A percentile compares a stretch with the other conserved stretches of the same genome.
Evolutionary conservation across 768 basidiomycete genomes (phyloP).

Genomic region (Paxillus involutus): DNA sequence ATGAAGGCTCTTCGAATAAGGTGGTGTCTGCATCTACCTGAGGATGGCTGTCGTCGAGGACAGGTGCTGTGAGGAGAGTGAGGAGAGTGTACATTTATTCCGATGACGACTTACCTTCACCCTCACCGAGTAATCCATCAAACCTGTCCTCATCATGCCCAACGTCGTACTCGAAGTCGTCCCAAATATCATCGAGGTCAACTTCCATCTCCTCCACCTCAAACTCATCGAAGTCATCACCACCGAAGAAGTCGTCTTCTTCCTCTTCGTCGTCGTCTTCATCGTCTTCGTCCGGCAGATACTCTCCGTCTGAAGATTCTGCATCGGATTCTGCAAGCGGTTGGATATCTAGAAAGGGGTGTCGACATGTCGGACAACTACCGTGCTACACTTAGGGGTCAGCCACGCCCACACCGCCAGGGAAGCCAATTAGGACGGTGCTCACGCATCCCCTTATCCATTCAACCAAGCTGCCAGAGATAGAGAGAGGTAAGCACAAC

Average conservation of each 20-base stretch:
- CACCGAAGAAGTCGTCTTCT: conserved; percentile 43
- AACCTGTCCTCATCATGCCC: conserved; percentile 27
- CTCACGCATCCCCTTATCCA: conserved; percentile 63
- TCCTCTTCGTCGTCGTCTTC: conserved; percentile 47
- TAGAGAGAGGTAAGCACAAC: not conserved
- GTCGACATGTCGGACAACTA: conserved; percentile 68
- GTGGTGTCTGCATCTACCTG: not conserved
- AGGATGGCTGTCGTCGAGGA: not conserved
- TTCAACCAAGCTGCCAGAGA: conserved; percentile 48
- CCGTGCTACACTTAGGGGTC: conserved; percentile 50
- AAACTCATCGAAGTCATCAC: conserved; percentile 36
- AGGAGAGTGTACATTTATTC: not conserved
- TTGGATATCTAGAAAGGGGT: conserved; percentile 54
- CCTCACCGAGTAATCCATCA: conserved; percentile 15
- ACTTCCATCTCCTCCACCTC: conserved; percentile 42
- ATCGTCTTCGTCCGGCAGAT: conserved; percentile 55
- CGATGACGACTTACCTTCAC: conserved; percentile 1
- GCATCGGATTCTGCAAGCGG: conserved; percentile 54
- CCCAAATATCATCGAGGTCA: conserved; percentile 20
- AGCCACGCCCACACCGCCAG: not conserved
- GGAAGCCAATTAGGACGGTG: not conserved
- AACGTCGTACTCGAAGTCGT: conserved; percentile 6
- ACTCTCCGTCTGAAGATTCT: conserved; percentile 70
- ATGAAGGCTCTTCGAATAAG: not conserved
- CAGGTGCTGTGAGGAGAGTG: not conserved